Evolutionary conservation across 2,329 filamentous ascomycete species (phyloP).

Genomic region (Thielaviopsis musarum): DNA sequence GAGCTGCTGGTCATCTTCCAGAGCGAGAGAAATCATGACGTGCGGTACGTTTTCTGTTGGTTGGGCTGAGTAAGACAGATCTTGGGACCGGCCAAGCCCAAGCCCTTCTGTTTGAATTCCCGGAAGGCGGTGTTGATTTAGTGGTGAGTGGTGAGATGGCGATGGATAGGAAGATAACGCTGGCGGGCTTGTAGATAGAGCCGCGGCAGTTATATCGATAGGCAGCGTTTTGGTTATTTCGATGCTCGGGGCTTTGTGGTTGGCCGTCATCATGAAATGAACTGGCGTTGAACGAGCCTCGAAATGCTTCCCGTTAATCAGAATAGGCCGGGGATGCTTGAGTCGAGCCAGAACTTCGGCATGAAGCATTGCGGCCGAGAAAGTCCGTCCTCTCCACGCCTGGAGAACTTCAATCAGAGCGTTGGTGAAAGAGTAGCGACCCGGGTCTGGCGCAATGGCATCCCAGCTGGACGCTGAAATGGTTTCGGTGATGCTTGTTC

Average conservation of each 20-base stretch:
- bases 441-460: slow-evolving; percentile 41
- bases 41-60: slow-evolving; percentile 40
- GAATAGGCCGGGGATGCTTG: slow-evolving; percentile 40
- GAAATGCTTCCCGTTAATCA: slow-evolving; percentile 39
- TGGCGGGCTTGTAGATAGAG: not conserved
- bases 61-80: slow-evolving; percentile 19
- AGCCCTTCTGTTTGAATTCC: slow-evolving; percentile 2
- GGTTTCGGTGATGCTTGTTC: slow-evolving; percentile 40
- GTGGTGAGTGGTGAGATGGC: not conserved
- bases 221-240: slow-evolving; percentile 31
- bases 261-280: slow-evolving; percentile 47
- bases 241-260: slow-evolving; percentile 41
- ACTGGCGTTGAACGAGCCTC: slow-evolving; percentile 42
- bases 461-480: slow-evolving; percentile 47
- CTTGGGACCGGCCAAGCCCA: slow-evolving; percentile 6
- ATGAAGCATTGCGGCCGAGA: slow-evolving; percentile 44
- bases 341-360: slow-evolving; percentile 42
- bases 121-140: not conserved
- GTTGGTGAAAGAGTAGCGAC: slow-evolving; percentile 42
- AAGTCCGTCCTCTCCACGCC: slow-evolving; percentile 37
- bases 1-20: slow-evolving; percentile 39
- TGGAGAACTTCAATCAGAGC: slow-evolving; percentile 41
- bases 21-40: slow-evolving; percentile 42
- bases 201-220: slow-evolving; percentile 13
- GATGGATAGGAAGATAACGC: not conserved